Evolutionary conservation across 2,329 filamentous ascomycete species (phyloP).

Genomic region (Ophiostoma ips): DNA sequence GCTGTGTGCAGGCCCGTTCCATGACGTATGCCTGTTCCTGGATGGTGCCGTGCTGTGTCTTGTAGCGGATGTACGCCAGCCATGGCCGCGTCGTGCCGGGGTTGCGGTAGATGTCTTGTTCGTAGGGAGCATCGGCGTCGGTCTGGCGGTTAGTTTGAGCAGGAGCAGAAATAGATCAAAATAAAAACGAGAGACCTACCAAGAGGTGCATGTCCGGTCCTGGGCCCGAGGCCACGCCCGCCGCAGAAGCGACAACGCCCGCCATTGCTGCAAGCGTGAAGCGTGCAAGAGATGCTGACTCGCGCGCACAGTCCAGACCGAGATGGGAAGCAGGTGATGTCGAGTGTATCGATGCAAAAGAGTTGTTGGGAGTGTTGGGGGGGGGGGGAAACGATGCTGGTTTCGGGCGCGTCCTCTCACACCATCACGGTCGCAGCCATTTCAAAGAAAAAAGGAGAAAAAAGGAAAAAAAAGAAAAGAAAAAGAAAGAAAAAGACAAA

Average conservation of each 20-base stretch:
- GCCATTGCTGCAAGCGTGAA: too few species aligned
- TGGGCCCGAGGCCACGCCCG: neutral
- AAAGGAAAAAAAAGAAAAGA: too few species aligned
- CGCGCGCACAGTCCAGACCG: too few species aligned
- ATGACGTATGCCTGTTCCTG: conserved; percentile 78
- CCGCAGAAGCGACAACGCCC: neutral
- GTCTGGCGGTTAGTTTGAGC: conserved; percentile 19
- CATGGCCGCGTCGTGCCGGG: conserved; percentile 80
- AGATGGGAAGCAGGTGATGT: too few species aligned
- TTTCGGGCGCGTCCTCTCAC: conserved; percentile 12
- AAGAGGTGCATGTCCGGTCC: conserved; percentile 10
- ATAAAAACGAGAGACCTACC: conserved; percentile 1
- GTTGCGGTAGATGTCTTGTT: conserved; percentile 85
- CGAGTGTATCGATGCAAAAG: neutral
- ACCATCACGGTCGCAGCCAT: conserved; percentile 12
- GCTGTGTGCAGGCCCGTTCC: conserved; percentile 77
- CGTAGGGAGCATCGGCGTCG: conserved; percentile 87
- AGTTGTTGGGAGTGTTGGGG: too few species aligned
- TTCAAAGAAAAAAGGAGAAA: too few species aligned
- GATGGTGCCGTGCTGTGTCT: conserved; percentile 68
- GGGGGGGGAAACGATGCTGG: neutral
- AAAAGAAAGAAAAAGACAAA: too few species aligned
- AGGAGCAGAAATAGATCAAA: too few species aligned
- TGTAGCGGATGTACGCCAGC: conserved; percentile 88
- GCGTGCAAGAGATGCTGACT: too few species aligned